phyloP scores from a whole-genome alignment of 257 asterid genomes.

The Ballota nigra region DNA sequence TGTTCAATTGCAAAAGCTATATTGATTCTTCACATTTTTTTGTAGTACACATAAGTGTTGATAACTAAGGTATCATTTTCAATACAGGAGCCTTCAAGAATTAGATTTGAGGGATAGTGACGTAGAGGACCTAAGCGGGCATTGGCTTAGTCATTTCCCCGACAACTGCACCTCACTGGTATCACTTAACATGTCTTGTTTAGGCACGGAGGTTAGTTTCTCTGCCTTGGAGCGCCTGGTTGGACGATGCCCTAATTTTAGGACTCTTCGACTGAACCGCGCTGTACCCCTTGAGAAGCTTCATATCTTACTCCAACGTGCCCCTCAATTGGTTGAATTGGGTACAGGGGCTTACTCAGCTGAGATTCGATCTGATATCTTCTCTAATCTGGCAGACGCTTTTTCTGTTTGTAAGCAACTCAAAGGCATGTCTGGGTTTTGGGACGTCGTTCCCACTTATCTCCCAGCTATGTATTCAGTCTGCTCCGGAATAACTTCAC shows the following conservation, averaged over 20 bases:
- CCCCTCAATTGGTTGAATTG: slow-evolving; percentile 53
- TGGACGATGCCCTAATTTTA: slow-evolving; percentile 52
- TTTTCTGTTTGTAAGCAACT: slow-evolving; percentile 49
- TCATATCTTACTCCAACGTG: slow-evolving; percentile 45
- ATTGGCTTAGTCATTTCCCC: slow-evolving; percentile 66
- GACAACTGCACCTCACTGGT: slow-evolving; percentile 51
- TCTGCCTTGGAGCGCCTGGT: slow-evolving; percentile 61
- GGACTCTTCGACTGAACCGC: slow-evolving; percentile 50
- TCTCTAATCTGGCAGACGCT: slow-evolving; percentile 44
- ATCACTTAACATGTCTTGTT: slow-evolving; percentile 59
- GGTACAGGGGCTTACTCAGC: slow-evolving; percentile 63
- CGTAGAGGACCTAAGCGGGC: slow-evolving; percentile 58
- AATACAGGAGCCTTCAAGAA: slow-evolving; percentile 51
- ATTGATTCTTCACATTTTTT: slow-evolving; percentile 18
- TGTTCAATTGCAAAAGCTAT: not conserved
- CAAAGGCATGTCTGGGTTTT: slow-evolving; percentile 49
- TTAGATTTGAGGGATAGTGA: slow-evolving; percentile 60
- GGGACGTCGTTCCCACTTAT: slow-evolving; percentile 57
- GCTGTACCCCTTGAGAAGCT: slow-evolving; percentile 62
- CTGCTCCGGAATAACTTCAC: slow-evolving; percentile 50
- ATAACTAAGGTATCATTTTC: slow-evolving; percentile 23
- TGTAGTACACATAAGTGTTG: slow-evolving; percentile 35
- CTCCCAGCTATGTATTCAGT: slow-evolving; percentile 58
- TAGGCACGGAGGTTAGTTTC: slow-evolving; percentile 50
- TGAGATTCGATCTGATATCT: slow-evolving; percentile 50